Conservation (phyloP, 2,329 filamentous ascomycete species). For the Raffaelea ambrosiae region DNA sequence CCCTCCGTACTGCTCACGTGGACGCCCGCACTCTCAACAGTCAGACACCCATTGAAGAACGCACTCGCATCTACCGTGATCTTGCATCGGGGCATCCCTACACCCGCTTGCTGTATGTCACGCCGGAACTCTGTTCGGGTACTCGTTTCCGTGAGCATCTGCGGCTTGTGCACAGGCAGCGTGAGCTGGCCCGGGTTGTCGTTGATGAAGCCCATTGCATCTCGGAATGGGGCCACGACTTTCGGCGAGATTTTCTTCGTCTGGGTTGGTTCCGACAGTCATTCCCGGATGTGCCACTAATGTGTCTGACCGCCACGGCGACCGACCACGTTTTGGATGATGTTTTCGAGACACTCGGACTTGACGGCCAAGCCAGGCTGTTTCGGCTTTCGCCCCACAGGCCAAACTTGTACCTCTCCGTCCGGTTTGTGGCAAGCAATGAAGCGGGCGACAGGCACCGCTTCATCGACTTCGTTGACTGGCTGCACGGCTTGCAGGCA, state of each 20-base stretch:
- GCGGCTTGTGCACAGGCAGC: no score
- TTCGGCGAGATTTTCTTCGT: constrained; percentile 83
- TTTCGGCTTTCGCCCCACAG: constrained; percentile 81
- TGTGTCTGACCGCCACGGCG: constrained; percentile 87
- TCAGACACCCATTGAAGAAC: constrained; percentile 59
- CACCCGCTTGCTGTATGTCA: no score
- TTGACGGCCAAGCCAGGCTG: constrained; percentile 60
- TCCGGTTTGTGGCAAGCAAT: constrained; percentile 66
- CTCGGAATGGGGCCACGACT: constrained; percentile 97
- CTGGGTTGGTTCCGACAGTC: constrained; percentile 77
- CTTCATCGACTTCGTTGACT: constrained; percentile 64
- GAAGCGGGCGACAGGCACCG: constrained; percentile 54
- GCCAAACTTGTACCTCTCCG: constrained; percentile 82
- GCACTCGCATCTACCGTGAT: no score
- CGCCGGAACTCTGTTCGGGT: no score
- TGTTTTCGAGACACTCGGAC: constrained; percentile 64
- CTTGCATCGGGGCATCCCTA: no score
- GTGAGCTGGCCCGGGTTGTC: constrained; percentile 76
- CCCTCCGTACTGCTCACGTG: constrained; percentile 65
- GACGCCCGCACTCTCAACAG: constrained; percentile 82
- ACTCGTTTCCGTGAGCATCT: no score
- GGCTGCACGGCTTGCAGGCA: constrained; percentile 65
- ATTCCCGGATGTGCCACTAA: constrained; percentile 80
- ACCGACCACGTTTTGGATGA: constrained; percentile 75
- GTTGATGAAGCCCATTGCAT: constrained; percentile 97